These are phyloP conservation scores for Ceratocystis alfenasii DNA, from an alignment of 2,329 filamentous ascomycete genomes.

Conservation along the genomic window DNA sequence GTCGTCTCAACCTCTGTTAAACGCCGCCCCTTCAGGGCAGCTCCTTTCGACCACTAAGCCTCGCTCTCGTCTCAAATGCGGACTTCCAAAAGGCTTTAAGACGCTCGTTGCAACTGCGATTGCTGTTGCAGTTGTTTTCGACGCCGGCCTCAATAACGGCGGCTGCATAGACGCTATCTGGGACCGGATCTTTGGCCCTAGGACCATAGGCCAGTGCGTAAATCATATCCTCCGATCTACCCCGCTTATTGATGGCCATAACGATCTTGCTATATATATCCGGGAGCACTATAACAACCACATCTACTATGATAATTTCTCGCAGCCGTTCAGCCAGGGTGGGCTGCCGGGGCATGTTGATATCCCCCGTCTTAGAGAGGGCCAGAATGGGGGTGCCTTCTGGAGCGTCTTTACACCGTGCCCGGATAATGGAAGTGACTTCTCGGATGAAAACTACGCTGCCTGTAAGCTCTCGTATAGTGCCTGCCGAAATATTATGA, in stretches of 20 bases:
- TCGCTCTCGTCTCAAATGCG: neutral
- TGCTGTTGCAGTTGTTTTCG: neutral
- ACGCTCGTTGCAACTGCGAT: neutral
- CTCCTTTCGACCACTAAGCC: neutral
- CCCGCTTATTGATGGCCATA: slow-evolving; percentile 60
- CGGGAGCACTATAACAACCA: slow-evolving; percentile 58
- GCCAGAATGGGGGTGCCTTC: slow-evolving; percentile 72
- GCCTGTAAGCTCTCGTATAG: slow-evolving; percentile 38
- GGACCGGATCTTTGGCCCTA: slow-evolving; percentile 9
- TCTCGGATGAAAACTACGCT: slow-evolving; percentile 60
- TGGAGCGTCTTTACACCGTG: slow-evolving; percentile 82
- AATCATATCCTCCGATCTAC: slow-evolving; percentile 17
- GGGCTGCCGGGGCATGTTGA: slow-evolving; percentile 62
- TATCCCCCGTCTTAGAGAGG: slow-evolving; percentile 58
- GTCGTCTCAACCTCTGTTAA: slow-evolving; percentile 13
- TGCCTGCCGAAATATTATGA: neutral
- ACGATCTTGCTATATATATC: slow-evolving; percentile 70
- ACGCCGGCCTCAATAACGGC: neutral
- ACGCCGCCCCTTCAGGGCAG: neutral
- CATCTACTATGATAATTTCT: slow-evolving; percentile 64
- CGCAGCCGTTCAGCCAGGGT: slow-evolving; percentile 59
- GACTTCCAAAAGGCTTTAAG: slow-evolving; percentile 1
- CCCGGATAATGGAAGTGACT: slow-evolving; percentile 59
- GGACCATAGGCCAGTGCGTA: slow-evolving; percentile 13
- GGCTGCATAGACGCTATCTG: neutral